Conservation (phyloP, 352 stramenopile species). For the Phytophthora palmivora region DNA sequence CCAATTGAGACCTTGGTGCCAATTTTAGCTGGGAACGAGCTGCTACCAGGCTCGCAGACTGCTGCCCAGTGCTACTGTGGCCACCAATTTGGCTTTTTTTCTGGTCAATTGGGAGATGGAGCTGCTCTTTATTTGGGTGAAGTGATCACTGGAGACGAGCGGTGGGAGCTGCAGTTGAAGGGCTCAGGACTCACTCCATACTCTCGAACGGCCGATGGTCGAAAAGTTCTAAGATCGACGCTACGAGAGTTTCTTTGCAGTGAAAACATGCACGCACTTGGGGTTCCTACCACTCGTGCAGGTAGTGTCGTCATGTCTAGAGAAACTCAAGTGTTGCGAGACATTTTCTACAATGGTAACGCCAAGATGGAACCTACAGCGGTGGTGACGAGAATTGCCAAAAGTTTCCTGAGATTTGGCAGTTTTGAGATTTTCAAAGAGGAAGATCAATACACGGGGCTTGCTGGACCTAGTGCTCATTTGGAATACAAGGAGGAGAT, state of each 20-base stretch:
- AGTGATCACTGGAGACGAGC: conserved; percentile 51
- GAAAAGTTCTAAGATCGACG: conserved; percentile 93
- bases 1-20: conserved; percentile 55
- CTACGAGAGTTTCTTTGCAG: conserved; percentile 97
- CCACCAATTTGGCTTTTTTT: conserved; percentile 94
- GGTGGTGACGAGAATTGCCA: conserved; percentile 90
- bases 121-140: conserved; percentile 91
- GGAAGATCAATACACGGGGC: conserved; percentile 64
- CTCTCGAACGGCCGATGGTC: conserved; percentile 93
- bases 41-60: conserved; percentile 77
- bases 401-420: conserved; percentile 95
- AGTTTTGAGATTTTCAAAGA: conserved; percentile 97
- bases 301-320: conserved; percentile 78
- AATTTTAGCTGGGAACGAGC: conserved; percentile 75
- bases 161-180: conserved; percentile 97
- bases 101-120: conserved; percentile 91
- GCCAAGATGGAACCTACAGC: conserved; percentile 81
- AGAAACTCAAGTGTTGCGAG: conserved; percentile 74
- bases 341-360: conserved; percentile 92
- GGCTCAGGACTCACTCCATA: conserved; percentile 96
- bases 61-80: conserved; percentile 92
- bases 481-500: conserved; percentile 70
- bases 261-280: conserved; percentile 96
- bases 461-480: conserved; percentile 72
- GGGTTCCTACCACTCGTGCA: conserved; percentile 94